A percentile compares a stretch with the other conserved stretches of the same genome.
Conservation (phyloP, 768 basidiomycete genomes). For the Hypholoma fasciculare region DNA sequence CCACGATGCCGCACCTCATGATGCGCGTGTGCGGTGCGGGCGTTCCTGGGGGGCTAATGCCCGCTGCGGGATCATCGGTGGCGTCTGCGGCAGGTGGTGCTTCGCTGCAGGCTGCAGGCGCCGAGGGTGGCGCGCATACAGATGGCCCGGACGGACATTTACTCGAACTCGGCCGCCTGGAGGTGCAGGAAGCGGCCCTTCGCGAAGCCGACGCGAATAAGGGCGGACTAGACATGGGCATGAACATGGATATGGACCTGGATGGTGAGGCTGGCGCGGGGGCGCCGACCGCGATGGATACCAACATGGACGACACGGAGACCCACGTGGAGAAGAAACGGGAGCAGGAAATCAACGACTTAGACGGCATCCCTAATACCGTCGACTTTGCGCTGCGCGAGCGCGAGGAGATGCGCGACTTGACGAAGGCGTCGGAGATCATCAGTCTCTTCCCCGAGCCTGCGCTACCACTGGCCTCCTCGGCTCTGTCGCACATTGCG, state of each 20-base stretch:
- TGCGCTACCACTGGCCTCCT: background rate
- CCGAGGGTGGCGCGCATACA: conserved; percentile 35
- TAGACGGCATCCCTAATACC: conserved; percentile 48
- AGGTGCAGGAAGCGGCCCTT: conserved; percentile 16
- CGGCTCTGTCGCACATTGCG: background rate
- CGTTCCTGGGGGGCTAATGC: conserved; percentile 28
- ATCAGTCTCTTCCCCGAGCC: conserved; percentile 42
- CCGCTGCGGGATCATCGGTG: background rate
- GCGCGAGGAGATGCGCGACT: conserved; percentile 86
- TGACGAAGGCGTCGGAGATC: conserved; percentile 84
- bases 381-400: conserved; percentile 84
- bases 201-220: conserved; percentile 10
- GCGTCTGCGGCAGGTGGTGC: background rate
- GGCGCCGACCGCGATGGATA: background rate
- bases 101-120: background rate
- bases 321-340: background rate
- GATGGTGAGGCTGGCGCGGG: background rate
- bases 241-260: conserved; percentile 21
- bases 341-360: conserved; percentile 6
- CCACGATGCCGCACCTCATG: conserved; percentile 51
- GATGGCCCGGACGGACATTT: conserved; percentile 41
- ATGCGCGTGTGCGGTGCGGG: conserved; percentile 45
- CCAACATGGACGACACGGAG: background rate
- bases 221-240: conserved; percentile 24
- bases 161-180: conserved; percentile 25